These are phyloP conservation scores for Alternaria sp. DNA, from an alignment of 2,329 filamentous ascomycete species.

Conservation along the genomic window DNA sequence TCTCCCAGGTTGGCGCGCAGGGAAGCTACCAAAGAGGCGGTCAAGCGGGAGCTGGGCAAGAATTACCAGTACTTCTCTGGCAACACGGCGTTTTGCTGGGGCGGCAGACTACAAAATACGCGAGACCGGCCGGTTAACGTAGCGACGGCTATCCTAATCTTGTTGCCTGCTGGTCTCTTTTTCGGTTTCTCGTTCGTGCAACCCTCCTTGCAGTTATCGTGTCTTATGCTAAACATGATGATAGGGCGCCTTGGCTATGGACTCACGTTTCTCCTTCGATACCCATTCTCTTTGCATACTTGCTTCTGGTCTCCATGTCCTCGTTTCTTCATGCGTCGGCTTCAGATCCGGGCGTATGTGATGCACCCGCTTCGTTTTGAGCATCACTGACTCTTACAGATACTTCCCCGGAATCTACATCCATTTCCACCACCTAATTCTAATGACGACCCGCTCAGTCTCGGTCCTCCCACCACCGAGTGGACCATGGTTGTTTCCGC, in stretches of 20 bases:
- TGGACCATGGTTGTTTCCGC: conserved; percentile 91
- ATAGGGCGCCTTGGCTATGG: conserved; percentile 81
- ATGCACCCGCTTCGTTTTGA: neutral
- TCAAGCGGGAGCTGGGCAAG: conserved; percentile 64
- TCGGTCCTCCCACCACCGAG: conserved; percentile 87
- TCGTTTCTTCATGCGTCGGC: conserved; percentile 94
- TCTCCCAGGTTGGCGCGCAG: conserved; percentile 68
- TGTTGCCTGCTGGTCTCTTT: conserved; percentile 82
- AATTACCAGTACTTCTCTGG: conserved; percentile 95
- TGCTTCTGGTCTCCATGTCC: conserved; percentile 89
- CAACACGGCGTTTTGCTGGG: conserved; percentile 88
- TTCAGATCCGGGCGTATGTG: conserved; percentile 88
- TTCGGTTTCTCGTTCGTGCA: conserved; percentile 75
- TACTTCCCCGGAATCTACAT: conserved; percentile 90
- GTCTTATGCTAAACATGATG: conserved; percentile 29
- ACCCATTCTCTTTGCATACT: conserved; percentile 86
- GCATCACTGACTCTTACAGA: conserved; percentile 62
- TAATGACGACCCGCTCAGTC: conserved; percentile 79
- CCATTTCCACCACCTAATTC: conserved; percentile 79
- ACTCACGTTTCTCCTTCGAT: conserved; percentile 85
- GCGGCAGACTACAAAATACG: conserved; percentile 88
- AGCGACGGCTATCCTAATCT: conserved; percentile 80
- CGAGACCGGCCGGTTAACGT: conserved; percentile 88
- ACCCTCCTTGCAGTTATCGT: neutral
- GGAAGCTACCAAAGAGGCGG: conserved; percentile 53